Base-by-base conservation (phyloP, 345 rosid species). In the Iberis pinnata region DNA sequence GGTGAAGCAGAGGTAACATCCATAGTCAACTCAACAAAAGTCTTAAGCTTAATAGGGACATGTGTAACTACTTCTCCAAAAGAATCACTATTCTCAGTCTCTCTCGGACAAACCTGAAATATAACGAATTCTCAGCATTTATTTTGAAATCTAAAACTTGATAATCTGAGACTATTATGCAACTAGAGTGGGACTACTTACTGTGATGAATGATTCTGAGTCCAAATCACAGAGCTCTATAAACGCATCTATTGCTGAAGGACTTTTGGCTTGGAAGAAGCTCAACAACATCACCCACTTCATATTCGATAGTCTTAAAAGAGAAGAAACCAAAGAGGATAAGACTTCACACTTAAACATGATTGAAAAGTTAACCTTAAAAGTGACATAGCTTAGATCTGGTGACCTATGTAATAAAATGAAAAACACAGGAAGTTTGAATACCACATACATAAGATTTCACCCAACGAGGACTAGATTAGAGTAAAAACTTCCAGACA, bases 1-100 rank as follows among this genome's bases (percentile, higher is more conserved):
- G 95, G 98, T 45, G 96, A 80, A 50, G 95, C 90, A 9, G 96
- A 92, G 67, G 95, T 75, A 52, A 92, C 75, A 78, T 92, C 98
- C 98, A 92, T 88, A n/a, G 96, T 74, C 67, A 74, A 67, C 68
- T 85, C 89, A 63, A 88, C 79, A 47, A 81, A 92, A 35, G 70
- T 75, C 75, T 59, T 85, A 44, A 85, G 70, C 71, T 76, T 84
- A 33, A 85, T 59, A 26, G 95, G 95, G 32, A 26, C 26, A 12
- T 58, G 70, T 53, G 71, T 56, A 69, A 32, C 31, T 18, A 32
- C 15, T 33, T 46, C 72, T 61, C 41, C 64, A 48, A 33, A 49
- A 31, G 47, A 37, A 63, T 24, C 27, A 24, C 18, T 53, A 58
- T 64, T 76, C 49, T 70, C 78, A 51, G 14, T 61, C 58, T 77